Evolutionary conservation across 345 rosid species (phyloP).

Genomic region (Eucalyptus albens): DNA sequence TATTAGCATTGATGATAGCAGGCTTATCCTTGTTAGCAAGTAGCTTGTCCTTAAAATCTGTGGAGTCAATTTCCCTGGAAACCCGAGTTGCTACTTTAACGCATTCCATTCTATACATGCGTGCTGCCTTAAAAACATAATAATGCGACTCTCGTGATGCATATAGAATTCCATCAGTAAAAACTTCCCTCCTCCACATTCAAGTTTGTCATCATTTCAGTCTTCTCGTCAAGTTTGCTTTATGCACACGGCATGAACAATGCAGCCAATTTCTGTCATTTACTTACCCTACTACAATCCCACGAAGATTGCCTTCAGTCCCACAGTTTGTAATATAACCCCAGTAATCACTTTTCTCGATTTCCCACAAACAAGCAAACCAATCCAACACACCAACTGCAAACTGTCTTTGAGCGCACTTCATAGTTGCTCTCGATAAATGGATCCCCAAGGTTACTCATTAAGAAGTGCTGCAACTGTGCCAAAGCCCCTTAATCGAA

Average conservation of each 20-base stretch:
- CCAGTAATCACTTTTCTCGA: slow-evolving; percentile 87
- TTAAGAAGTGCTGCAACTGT: slow-evolving; percentile 92
- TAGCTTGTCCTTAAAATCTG: slow-evolving; percentile 48
- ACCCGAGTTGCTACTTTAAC: slow-evolving; percentile 55
- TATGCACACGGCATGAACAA: neutral
- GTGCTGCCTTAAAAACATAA: slow-evolving; percentile 86
- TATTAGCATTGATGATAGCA: slow-evolving; percentile 81
- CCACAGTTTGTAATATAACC: slow-evolving; percentile 97
- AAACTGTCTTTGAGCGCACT: slow-evolving; percentile 88
- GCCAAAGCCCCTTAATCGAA: slow-evolving; percentile 88
- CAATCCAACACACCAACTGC: slow-evolving; percentile 97
- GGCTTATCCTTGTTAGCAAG: slow-evolving; percentile 50
- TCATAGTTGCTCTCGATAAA: slow-evolving; percentile 97
- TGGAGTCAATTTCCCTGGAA: slow-evolving; percentile 83
- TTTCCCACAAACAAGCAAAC: slow-evolving; percentile 97
- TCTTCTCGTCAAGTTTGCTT: neutral
- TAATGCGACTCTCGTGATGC: slow-evolving; percentile 82
- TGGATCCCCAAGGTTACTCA: slow-evolving; percentile 95
- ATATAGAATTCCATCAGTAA: slow-evolving; percentile 84
- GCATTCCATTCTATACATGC: slow-evolving; percentile 91
- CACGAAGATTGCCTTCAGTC: slow-evolving; percentile 98
- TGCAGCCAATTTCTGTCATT: neutral
- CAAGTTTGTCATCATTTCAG: neutral
- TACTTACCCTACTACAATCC: slow-evolving; percentile 68
- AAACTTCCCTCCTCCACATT: slow-evolving; percentile 64